Evolutionary conservation across 2,329 filamentous ascomycete genomes (phyloP), one percentile per base, ranked within the genome.

Genomic region (Colletotrichum aenigma): DNA sequence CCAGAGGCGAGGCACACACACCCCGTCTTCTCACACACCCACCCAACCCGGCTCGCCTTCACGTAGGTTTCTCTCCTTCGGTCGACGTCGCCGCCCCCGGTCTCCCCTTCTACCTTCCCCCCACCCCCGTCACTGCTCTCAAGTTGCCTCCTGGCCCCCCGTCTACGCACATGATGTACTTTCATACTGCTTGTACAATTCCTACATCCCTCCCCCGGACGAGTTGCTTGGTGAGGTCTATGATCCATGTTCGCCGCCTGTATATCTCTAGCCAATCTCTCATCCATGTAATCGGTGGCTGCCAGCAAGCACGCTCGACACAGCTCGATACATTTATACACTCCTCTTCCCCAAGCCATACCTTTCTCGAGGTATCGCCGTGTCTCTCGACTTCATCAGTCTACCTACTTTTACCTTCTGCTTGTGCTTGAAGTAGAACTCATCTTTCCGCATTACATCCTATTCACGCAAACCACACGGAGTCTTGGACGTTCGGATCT

Each of bases 181-280:
- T 62, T 30, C 30, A 62, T 32, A 75, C 70, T 75, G 71, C 48
- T 48, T 66, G 71, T 56, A 62, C 71, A 66, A 76, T 75, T 43
- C 55, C 61, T 64, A 56, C 62, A 61, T 72, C 62, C 70, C 62
- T 76, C 60, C 66, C 72, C 73, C 74, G 66, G 74, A 74, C 74
- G 32, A 61, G 48, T 66, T 70, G 58, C 70, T 70, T 61, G 71
- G 66, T 75, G 74, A 74, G 32, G 61, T 30, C 61, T 34, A 75
- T 70, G 74, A 70, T 74, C 71, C 71, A 74, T 74, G 71, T 43
- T 62, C 74, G 70, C 74, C 60, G 73, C 70, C 34, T 76, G 74
- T 75, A 65, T 75, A 76, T 76, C 72, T 76, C 75, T 61, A 56
- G 76, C 71, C 76, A 76, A 77, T 76, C 77, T 76, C 71, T 78